Evolutionary conservation across 2,329 filamentous ascomycete species (phyloP), one percentile per base, ranked within the genome.

Genomic region (Aspergillus flavus): DNA sequence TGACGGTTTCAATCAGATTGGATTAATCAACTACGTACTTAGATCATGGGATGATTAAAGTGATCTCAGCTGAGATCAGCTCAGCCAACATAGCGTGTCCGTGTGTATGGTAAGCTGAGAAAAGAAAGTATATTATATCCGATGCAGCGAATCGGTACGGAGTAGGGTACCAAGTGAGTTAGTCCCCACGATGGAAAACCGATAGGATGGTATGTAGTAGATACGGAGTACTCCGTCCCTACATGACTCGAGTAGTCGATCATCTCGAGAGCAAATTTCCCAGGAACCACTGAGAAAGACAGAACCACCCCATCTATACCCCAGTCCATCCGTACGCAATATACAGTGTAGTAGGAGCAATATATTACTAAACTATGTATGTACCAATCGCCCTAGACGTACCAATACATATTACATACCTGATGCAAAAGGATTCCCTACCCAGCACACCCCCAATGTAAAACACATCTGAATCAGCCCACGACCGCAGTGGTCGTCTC

Each of bases 21-120:
- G 39, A 41, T 41, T 9, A n/a, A 41, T 41, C 16, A 41, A 41
- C 39, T n/a, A 28, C 26, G 26, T 28, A 28, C 26, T 28, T 28
- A 48, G 45, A 26, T 48, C 23, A 16, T 48, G 23, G 45, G 19
- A 26, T 23, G n/a, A 48, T 14, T 9, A 26, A 53, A 53, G 50
- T 34, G 26, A 36, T 55, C 52, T 55, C 52, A 55, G 52, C 52
- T 55, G 52, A 55, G 32, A 55, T 55, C 52, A 55, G 52, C 52
- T 55, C 32, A 36, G 39, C 45, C 23, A 26, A 48, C 21, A 48
- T 28, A 14, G 21, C 7, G 14, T 16, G 23, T 14, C 34, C 14
- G 14, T 2, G 30, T 53, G 50, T 32, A 16, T 48, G 45, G 39
- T 41, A 41, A 41, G 39, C 39, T 41, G 39, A 41, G 39, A 9